A percentile compares a stretch with the other conserved stretches of the same genome.
Evolutionary conservation across 352 stramenopile species (phyloP).

Genomic region (Globisporangium middletonii): DNA sequence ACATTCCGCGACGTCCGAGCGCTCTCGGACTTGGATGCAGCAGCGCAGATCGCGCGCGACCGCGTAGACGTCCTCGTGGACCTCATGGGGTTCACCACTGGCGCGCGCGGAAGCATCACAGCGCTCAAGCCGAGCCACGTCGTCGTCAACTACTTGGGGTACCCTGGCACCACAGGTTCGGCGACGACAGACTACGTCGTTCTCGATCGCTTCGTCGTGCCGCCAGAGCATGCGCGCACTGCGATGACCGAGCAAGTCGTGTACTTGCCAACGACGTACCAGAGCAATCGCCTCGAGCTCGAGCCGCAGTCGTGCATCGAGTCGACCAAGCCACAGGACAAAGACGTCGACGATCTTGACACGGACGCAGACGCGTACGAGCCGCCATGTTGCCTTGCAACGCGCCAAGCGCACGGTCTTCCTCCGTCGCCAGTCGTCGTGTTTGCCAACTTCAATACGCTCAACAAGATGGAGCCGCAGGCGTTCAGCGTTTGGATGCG

Average conservation of each 20-base stretch:
- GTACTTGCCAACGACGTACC: conserved; percentile 88
- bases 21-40: conserved; percentile 45
- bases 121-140: conserved; percentile 55
- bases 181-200: conserved; percentile 71
- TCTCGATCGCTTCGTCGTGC: conserved; percentile 59
- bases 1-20: conserved; percentile 60
- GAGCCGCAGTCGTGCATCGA: conserved; percentile 8
- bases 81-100: conserved; percentile 89
- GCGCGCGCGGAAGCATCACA: conserved; percentile 54
- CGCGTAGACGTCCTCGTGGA: conserved; percentile 85
- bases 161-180: conserved; percentile 83
- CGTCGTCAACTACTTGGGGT: conserved; percentile 89
- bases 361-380: background rate
- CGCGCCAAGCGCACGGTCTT: conserved; percentile 21
- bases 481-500: conserved; percentile 88
- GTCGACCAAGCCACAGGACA: background rate
- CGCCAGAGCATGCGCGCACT: conserved; percentile 33
- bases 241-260: conserved; percentile 80
- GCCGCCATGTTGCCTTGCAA: conserved; percentile 13
- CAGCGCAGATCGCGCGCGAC: conserved; percentile 45
- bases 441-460: conserved; percentile 92
- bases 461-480: conserved; percentile 91
- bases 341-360: background rate
- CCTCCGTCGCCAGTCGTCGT: conserved; percentile 25
- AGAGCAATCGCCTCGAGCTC: conserved; percentile 83